phyloP scores from a whole-genome alignment of 176 grass and related monocot species.

The Thalia dealbata region DNA sequence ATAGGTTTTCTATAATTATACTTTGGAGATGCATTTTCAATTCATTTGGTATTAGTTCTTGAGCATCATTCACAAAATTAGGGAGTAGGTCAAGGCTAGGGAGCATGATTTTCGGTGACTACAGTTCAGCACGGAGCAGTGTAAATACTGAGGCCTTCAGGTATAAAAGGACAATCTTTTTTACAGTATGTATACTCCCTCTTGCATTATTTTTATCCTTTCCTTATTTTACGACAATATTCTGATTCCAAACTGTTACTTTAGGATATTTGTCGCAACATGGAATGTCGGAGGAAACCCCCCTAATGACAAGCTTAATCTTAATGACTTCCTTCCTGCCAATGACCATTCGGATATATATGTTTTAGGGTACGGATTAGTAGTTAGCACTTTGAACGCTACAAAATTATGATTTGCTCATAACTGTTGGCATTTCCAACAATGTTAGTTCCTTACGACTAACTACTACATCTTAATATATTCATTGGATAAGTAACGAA shows the following conservation, averaged over 20 bases:
- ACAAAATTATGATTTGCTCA: background rate
- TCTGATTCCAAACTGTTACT: background rate
- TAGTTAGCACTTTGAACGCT: background rate
- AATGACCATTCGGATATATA: conserved; percentile 76
- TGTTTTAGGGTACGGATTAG: conserved; percentile 71
- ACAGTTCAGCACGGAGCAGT: background rate
- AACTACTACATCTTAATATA: background rate
- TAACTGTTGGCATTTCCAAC: background rate
- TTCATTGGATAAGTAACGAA: background rate
- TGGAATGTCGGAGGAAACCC: conserved; percentile 92
- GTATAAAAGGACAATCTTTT: background rate
- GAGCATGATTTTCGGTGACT: background rate
- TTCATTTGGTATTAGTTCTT: background rate
- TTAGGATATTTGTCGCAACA: conserved; percentile 86
- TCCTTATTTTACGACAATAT: background rate
- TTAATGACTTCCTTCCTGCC: conserved; percentile 71
- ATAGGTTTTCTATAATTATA: too few species aligned
- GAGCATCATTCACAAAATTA: background rate
- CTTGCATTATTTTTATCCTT: background rate
- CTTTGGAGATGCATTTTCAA: background rate
- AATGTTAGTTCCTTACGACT: background rate
- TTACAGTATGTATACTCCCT: background rate
- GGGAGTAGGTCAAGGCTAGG: background rate
- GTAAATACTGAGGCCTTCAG: background rate
- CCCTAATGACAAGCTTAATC: conserved; percentile 50